phyloP scores from a whole-genome alignment of 768 basidiomycete species.

The Peribolospora baueri region DNA sequence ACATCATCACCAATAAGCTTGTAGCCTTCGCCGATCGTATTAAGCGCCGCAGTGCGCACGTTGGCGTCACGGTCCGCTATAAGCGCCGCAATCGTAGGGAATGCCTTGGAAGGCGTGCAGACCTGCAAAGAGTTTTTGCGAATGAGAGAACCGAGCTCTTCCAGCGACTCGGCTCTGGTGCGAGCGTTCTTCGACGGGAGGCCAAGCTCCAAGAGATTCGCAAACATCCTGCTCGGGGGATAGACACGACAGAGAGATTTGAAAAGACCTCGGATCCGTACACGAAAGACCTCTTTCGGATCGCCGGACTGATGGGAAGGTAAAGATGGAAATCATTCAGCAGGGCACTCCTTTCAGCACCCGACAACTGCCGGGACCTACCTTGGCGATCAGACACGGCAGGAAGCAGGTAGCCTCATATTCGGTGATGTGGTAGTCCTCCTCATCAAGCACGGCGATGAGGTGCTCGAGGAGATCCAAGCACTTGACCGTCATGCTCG shows the following conservation, averaged over 20 bases:
- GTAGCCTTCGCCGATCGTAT: conserved; percentile 60
- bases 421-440: conserved; percentile 58
- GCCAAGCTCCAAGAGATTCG: conserved; percentile 65
- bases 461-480: conserved; percentile 65
- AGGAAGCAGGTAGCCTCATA: conserved; percentile 67
- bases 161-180: conserved; percentile 62
- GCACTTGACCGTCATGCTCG: conserved; percentile 65
- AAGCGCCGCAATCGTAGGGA: conserved; percentile 48
- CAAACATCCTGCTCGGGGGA: conserved; percentile 76
- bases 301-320: conserved; percentile 51
- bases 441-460: conserved; percentile 43
- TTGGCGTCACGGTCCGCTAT: conserved; percentile 72
- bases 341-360: too few relatives aligned
- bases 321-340: background rate
- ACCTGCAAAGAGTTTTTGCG: conserved; percentile 59
- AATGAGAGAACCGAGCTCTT: conserved; percentile 51
- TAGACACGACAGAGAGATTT: conserved; percentile 69
- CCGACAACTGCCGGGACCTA: conserved; percentile 16
- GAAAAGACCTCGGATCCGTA: conserved; percentile 59
- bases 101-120: conserved; percentile 47
- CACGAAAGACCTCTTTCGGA: conserved; percentile 54
- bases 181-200: conserved; percentile 74
- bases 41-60: conserved; percentile 67
- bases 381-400: conserved; percentile 73
- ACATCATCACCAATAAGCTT: conserved; percentile 60